Evolutionary conservation across 2,329 filamentous ascomycete genomes (phyloP), one percentile per base, ranked within the genome.

Genomic region (Fusarium fujikuroi): DNA sequence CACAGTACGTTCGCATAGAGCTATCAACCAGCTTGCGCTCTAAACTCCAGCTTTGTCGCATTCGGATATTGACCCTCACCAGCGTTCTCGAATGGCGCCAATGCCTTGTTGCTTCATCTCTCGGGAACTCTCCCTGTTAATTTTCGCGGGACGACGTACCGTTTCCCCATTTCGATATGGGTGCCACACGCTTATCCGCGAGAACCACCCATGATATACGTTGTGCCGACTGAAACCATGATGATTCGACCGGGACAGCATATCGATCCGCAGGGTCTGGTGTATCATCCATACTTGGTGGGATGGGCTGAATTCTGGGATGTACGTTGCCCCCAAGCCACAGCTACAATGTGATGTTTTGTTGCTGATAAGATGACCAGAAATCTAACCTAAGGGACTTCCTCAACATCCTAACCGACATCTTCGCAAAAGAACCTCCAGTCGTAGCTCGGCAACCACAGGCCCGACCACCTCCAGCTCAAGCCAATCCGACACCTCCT

Each of bases 211-310:
- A 88, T 98, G 52, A 90, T 92, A 66, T 98, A 97, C 81, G 94
- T 98, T 46, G 95, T 91, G 11, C 95, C 96, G 6, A 94, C 93
- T 9, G 92, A 93, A 74, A 93, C 91, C 72, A 98, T 99, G 94
- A 84, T 93, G 74, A 92, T 99, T 46, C 89, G 95, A 25, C 94
- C 95, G 2, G 96, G 96, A 2, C 96, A 99, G 80, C 95, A 99
- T 85, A 95, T 99, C 68, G 95, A 96, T 79, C 91, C 93, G 9
- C 95, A 98, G 78, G 96, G 96, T 32, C 92, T 93, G 80, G 90
- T 98, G 72, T 99, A 98, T 81, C 96, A 99, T 81, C 96, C 96
- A 42, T 99, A 98, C 81, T 85, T 99, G 52, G 93, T 94, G 37
- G 92, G 94, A 70, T 99, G 96, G 96, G 85, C 88, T 37, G 91